phyloP scores from a whole-genome alignment of 78 protist species.

The Paulinella micropora region DNA sequence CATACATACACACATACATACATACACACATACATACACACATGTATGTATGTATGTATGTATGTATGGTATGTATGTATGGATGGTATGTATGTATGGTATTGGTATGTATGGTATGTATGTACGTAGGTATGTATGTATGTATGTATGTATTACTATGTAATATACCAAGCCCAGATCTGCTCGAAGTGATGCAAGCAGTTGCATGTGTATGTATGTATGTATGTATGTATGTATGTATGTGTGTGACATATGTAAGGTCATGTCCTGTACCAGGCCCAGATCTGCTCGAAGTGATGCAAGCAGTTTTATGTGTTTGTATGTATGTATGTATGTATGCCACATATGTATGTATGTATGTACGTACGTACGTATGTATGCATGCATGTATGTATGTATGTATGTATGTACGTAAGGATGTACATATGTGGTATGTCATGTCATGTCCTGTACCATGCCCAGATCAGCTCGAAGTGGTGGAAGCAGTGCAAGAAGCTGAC shows the following conservation, averaged over 20 bases:
- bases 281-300: not conserved
- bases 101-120: too few relatives aligned
- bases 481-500: not conserved
- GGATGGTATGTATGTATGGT: too few relatives aligned
- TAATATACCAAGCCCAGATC: not conserved
- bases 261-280: too few relatives aligned
- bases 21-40: too few relatives aligned
- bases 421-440: not conserved
- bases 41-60: not conserved
- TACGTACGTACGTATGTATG: not conserved
- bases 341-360: not conserved
- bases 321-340: not conserved
- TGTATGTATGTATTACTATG: too few relatives aligned
- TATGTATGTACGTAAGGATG: not conserved
- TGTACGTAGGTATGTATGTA: too few relatives aligned
- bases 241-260: not conserved
- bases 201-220: too few relatives aligned
- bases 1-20: too few relatives aligned
- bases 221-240: too few relatives aligned
- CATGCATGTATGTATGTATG: not conserved
- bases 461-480: not conserved
- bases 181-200: not conserved
- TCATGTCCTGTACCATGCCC: conserved; percentile 2
- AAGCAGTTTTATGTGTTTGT: not conserved
- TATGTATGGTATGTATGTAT: not conserved